Conservation (phyloP, 495 filamentous ascomycete species). For the Chaetomium tenue region DNA sequence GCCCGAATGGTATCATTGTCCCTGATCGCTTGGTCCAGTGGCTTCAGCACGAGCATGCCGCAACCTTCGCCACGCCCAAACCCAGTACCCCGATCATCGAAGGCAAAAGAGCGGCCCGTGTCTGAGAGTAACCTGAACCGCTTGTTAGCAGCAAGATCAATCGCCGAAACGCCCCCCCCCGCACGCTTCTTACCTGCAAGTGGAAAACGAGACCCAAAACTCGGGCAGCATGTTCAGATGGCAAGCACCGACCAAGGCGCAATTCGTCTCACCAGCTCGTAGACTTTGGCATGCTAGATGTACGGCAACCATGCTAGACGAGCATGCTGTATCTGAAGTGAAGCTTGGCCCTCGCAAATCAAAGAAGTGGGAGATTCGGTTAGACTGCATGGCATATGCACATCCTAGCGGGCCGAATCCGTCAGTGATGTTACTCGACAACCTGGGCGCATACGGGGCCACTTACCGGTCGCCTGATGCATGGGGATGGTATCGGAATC, state of each 20-base stretch:
- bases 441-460: background rate
- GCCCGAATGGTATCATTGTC: slow-evolving; percentile 60
- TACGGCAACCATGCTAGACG: slow-evolving; percentile 63
- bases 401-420: slow-evolving; percentile 38
- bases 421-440: background rate
- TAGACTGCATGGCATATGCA: slow-evolving; percentile 55
- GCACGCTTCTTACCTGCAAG: slow-evolving; percentile 29
- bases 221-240: slow-evolving; percentile 59
- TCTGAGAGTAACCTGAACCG: slow-evolving; percentile 59
- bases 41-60: slow-evolving; percentile 59
- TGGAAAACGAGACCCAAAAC: slow-evolving; percentile 40
- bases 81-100: slow-evolving; percentile 61
- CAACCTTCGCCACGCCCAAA: slow-evolving; percentile 66
- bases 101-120: slow-evolving; percentile 51
- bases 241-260: slow-evolving; percentile 57
- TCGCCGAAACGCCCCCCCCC: accelerated
- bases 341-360: slow-evolving; percentile 60
- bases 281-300: slow-evolving; percentile 79
- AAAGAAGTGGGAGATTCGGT: slow-evolving; percentile 62
- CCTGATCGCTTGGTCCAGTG: slow-evolving; percentile 54
- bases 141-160: background rate
- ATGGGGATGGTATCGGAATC: slow-evolving; percentile 64
- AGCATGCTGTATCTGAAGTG: slow-evolving; percentile 78
- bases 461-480: slow-evolving; percentile 48
- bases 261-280: slow-evolving; percentile 53